Evolutionary conservation across 371 early-diverging fungal species (phyloP).

Genomic region (Zopfochytrium polystomum): DNA sequence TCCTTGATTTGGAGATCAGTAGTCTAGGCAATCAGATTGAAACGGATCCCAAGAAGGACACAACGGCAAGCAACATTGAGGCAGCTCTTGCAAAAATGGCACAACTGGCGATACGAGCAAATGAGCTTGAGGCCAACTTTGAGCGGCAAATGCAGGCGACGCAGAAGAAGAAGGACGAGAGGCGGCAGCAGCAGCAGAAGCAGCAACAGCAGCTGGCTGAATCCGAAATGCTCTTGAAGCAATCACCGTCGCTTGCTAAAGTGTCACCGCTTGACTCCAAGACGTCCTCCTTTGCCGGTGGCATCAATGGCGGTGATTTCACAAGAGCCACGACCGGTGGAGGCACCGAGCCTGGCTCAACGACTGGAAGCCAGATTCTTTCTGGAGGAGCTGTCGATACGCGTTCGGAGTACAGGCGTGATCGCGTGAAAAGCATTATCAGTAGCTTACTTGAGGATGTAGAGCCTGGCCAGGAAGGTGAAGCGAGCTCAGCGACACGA

Average conservation of each 20-base stretch:
- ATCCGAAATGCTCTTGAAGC: background rate
- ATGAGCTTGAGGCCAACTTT: conserved; percentile 15
- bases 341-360: background rate
- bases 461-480: background rate
- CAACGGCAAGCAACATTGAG: conserved; percentile 4
- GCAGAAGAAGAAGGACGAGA: conserved; percentile 4
- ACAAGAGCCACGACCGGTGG: background rate
- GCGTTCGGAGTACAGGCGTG: conserved; percentile 7
- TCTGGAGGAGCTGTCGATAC: background rate
- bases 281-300: background rate
- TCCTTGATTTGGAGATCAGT: background rate
- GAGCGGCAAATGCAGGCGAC: conserved; percentile 1
- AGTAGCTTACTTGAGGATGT: conserved; percentile 10
- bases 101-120: conserved; percentile 17
- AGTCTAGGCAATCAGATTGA: background rate
- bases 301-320: background rate
- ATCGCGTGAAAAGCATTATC: conserved; percentile 16
- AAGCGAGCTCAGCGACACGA: background rate
- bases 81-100: conserved; percentile 21
- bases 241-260: background rate
- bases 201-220: background rate
- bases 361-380: background rate
- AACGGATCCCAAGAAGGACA: background rate
- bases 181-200: background rate
- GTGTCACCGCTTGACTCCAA: background rate